Evolutionary conservation across 352 stramenopile species (phyloP).

Genomic region (Phytopythium aichiense): DNA sequence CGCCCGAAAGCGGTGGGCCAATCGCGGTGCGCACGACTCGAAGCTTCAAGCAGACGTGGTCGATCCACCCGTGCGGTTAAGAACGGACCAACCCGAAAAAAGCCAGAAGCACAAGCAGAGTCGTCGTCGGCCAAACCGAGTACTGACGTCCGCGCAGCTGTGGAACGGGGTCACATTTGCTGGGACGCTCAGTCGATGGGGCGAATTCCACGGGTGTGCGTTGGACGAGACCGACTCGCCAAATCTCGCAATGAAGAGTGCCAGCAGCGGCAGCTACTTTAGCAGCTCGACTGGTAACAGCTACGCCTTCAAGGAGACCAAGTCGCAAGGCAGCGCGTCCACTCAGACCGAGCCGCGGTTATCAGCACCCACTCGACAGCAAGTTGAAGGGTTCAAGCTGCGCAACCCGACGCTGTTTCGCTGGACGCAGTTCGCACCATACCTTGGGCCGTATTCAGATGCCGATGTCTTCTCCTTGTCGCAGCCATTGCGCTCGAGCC

Average conservation of each 20-base stretch:
- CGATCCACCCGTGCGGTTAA: too few species aligned
- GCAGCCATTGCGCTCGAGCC: slow-evolving; percentile 30
- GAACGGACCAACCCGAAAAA: not conserved
- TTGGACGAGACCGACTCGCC: slow-evolving; percentile 29
- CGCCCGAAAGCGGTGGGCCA: slow-evolving; percentile 43
- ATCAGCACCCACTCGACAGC: not conserved
- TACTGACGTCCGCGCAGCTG: slow-evolving; percentile 35
- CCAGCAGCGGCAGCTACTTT: slow-evolving; percentile 22
- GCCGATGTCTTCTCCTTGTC: slow-evolving; percentile 55
- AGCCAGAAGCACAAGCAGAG: slow-evolving; percentile 9
- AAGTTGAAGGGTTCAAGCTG: slow-evolving; percentile 43
- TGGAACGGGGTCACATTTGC: slow-evolving; percentile 54
- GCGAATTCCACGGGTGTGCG: slow-evolving; percentile 42
- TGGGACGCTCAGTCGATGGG: slow-evolving; percentile 51
- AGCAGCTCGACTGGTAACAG: slow-evolving; percentile 13
- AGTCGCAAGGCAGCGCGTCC: not conserved
- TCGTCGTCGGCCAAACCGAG: slow-evolving; percentile 10
- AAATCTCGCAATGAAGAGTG: slow-evolving; percentile 13
- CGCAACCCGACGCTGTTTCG: slow-evolving; percentile 58
- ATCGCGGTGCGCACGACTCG: slow-evolving; percentile 22
- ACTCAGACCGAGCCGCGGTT: not conserved
- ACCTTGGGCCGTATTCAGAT: slow-evolving; percentile 46
- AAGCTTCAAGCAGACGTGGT: slow-evolving; percentile 17
- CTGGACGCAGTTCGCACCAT: slow-evolving; percentile 56
- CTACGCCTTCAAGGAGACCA: not conserved